These are phyloP conservation scores for Breynia disticha DNA, from an alignment of 441 rosid species.

Conservation along the genomic window DNA sequence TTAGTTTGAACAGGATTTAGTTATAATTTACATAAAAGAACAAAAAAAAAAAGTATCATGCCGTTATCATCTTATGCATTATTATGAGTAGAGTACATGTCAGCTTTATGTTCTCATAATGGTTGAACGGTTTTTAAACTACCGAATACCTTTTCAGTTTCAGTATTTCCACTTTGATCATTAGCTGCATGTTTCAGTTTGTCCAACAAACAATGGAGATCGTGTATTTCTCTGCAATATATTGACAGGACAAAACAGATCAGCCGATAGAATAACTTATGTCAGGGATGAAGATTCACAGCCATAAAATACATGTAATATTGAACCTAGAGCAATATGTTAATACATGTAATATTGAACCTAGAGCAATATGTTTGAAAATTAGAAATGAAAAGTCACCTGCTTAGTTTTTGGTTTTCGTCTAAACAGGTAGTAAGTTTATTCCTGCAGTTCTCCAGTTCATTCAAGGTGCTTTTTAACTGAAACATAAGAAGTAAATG, in stretches of 20 bases:
- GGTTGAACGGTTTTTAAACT: not conserved
- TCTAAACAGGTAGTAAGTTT: slow-evolving; percentile 66
- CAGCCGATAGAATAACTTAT: slow-evolving; percentile 13
- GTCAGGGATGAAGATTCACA: slow-evolving; percentile 3
- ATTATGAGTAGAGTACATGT: not conserved
- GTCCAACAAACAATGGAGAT: slow-evolving; percentile 41
- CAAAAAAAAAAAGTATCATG: slow-evolving; percentile 1
- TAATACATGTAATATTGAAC: no score
- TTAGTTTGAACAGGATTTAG: not conserved
- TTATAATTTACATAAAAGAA: no score
- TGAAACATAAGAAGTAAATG: slow-evolving; percentile 28
- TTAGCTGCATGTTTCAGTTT: slow-evolving; percentile 29
- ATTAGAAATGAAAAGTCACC: slow-evolving; percentile 24
- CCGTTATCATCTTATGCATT: not conserved
- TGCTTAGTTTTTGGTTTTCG: slow-evolving; percentile 67
- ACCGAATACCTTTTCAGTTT: slow-evolving; percentile 38
- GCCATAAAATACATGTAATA: no score
- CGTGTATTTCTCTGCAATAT: slow-evolving; percentile 60
- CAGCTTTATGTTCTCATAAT: not conserved
- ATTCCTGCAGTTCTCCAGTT: slow-evolving; percentile 66
- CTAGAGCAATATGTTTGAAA: no score
- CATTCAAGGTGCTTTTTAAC: slow-evolving; percentile 48
- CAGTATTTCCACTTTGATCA: slow-evolving; percentile 23
- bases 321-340: no score
- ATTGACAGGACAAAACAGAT: slow-evolving; percentile 10